Base-by-base conservation (phyloP, 140 eudicot genomes). In the Cichorium intybus region DNA sequence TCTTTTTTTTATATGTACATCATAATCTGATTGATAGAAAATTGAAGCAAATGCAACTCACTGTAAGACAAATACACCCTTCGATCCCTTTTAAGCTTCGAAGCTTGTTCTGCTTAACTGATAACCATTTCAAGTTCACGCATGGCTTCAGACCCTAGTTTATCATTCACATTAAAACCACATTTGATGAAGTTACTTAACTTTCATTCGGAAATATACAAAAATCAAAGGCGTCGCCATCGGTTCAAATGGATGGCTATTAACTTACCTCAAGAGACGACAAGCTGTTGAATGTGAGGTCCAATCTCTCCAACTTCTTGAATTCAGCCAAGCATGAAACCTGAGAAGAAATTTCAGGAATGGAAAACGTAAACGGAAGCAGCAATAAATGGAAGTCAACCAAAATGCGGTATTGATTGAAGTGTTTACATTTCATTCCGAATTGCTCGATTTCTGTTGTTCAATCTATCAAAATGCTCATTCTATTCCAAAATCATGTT, bases 121-220 rank as follows among this genome's bases (percentile, higher is more conserved):
- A 82, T 62, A 91, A 73, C 97, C 97, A 91, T 79, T 91, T 87
- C 91, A 91, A 79, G 82, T 87, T 87, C 67, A 76, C 78, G 60
- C 97, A 91, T 20, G 71, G 73, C 76, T 77, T 73, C 85, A 91
- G 31, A 11, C 74, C 89, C 97, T 91, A 43, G 37, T 73, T 71
- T 21, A 57, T 66, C 41, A 26, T 52, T 48, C 28, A 24, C 56
- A 60, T 2, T 15, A 14, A 50, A 7, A 1, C 24, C 62, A 58
- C 22, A 58, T n/a, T n/a, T n/a, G n/a, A n/a, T n/a, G n/a, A 6
- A 60, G 6, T 34, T 11, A 60, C 12, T 60, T 60, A 60, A 37
- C 50, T 37, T 18, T 11, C 4, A 49, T 29, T 63, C 57, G 28
- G 27, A 28, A 29, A 63, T 24, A 15, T 18, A 29, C n/a, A n/a